Evolutionary conservation across 805 yeast species (phyloP).

Genomic region (Ascoidea rubescens): DNA sequence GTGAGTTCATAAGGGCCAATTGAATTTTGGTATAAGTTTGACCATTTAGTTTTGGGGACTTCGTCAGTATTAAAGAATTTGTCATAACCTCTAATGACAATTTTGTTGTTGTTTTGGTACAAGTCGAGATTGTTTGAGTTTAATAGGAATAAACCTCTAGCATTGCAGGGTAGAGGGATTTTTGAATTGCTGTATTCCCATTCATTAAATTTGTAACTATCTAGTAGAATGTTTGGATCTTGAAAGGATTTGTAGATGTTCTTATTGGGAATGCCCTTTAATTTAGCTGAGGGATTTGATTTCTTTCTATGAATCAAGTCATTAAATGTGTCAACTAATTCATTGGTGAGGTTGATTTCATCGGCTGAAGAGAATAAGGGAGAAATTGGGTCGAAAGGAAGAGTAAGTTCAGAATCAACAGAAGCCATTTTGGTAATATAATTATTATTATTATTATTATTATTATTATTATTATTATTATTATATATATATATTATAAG

Average conservation of each 20-base stretch:
- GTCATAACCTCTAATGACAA: constrained; percentile 81
- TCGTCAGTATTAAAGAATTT: constrained; percentile 84
- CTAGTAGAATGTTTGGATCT: not conserved
- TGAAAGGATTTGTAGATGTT: not conserved
- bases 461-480: too few relatives aligned
- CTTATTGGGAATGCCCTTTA: not conserved
- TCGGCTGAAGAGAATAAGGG: not conserved
- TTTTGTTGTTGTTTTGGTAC: constrained; percentile 16
- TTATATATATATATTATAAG: too few relatives aligned
- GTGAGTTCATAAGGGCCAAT: constrained; percentile 72
- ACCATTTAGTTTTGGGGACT: constrained; percentile 35
- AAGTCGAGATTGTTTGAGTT: constrained; percentile 18
- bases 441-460: too few relatives aligned
- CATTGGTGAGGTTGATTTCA: not conserved
- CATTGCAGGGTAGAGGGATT: constrained; percentile 49
- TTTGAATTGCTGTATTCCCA: constrained; percentile 63
- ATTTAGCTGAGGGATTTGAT: not conserved
- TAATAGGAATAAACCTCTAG: constrained; percentile 70
- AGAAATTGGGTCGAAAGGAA: not conserved
- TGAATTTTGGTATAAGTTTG: constrained; percentile 28
- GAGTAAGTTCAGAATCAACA: too few relatives aligned
- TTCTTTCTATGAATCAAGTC: too few relatives aligned
- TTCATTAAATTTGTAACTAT: constrained; percentile 73
- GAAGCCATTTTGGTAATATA: too few relatives aligned
- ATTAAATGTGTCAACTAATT: not conserved